Percentiles rank a stretch among this genome's conserved stretches.
phyloP scores from a whole-genome alignment of 139 green algal genomes.

The Klebsormidium nitens region DNA sequence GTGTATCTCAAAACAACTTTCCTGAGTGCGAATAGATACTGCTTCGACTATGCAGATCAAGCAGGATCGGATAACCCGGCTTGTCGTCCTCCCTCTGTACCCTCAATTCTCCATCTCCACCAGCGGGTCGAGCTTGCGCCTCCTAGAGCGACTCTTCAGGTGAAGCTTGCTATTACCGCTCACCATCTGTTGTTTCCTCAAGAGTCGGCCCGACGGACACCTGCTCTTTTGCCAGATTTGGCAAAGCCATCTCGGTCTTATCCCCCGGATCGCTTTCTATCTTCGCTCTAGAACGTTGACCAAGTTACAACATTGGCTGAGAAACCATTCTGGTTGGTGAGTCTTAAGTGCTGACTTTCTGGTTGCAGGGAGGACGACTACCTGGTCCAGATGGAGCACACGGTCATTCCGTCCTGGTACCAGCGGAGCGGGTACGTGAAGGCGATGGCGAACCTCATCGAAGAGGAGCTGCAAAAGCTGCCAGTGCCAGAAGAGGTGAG shows the following conservation, averaged over 20 bases:
- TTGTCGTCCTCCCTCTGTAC: slow-evolving; percentile 94
- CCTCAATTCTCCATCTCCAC: slow-evolving; percentile 96
- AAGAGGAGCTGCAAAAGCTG: slow-evolving; percentile 34
- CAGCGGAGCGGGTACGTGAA: slow-evolving; percentile 82
- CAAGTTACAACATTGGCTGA: too few relatives aligned
- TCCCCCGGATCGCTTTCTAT: too few relatives aligned
- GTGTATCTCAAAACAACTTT: too few relatives aligned
- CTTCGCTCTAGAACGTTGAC: too few relatives aligned
- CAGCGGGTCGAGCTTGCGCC: slow-evolving; percentile 77
- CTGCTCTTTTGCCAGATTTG: too few relatives aligned
- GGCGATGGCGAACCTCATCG: slow-evolving; percentile 92
- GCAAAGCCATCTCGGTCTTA: too few relatives aligned
- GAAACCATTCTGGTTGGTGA: too few relatives aligned
- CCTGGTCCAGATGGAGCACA: slow-evolving; percentile 62
- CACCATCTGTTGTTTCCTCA: too few relatives aligned
- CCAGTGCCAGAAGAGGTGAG: slow-evolving; percentile 12
- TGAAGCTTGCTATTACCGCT: neutral
- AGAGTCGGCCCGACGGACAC: too few relatives aligned
- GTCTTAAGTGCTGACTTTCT: neutral
- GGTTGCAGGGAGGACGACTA: slow-evolving; percentile 42
- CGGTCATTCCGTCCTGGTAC: slow-evolving; percentile 75
- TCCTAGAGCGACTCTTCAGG: slow-evolving; percentile 77
- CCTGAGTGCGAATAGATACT: too few relatives aligned
- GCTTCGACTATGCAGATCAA: slow-evolving; percentile 63
- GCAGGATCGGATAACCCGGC: slow-evolving; percentile 64